Percentiles rank a stretch among this genome's conserved stretches.
Conservation (phyloP, 129 eudicot species). For the Rutidosis leptorrhynchoides region DNA sequence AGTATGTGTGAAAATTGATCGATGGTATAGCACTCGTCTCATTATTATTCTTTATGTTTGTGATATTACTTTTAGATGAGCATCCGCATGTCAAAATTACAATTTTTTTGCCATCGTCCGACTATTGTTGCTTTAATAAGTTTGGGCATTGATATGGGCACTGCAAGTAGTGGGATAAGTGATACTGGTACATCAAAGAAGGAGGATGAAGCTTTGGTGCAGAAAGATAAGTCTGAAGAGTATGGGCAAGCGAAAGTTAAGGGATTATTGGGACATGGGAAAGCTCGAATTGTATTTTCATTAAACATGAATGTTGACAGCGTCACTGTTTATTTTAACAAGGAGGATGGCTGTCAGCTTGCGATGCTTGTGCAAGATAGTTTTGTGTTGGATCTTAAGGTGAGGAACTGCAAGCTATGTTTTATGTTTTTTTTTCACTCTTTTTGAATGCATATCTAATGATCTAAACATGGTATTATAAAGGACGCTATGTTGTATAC, state of each 20-base stretch:
- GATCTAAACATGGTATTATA: not conserved
- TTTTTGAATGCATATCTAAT: not conserved
- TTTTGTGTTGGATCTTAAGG: constrained; percentile 84
- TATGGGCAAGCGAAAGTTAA: constrained; percentile 54
- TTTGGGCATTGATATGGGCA: constrained; percentile 74
- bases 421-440: not conserved
- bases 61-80: constrained; percentile 57
- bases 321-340: constrained; percentile 74
- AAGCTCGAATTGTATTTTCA: constrained; percentile 70
- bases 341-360: constrained; percentile 88
- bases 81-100: constrained; percentile 81
- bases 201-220: constrained; percentile 32
- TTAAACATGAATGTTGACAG: constrained; percentile 79
- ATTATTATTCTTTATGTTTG: constrained; percentile 21
- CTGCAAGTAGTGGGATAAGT: constrained; percentile 41
- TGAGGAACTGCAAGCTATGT: constrained; percentile 22
- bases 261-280: constrained; percentile 86
- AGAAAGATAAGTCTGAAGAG: constrained; percentile 54
- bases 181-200: constrained; percentile 20
- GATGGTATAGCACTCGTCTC: too few relatives aligned
- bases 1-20: constrained; percentile 10
- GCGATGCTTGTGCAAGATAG: constrained; percentile 94
- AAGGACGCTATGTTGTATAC: not conserved
- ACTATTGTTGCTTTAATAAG: constrained; percentile 81
- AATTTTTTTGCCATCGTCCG: constrained; percentile 83